Conservation (phyloP, 1,284 basidiomycete species). For the Trichosporon coremiiforme region DNA sequence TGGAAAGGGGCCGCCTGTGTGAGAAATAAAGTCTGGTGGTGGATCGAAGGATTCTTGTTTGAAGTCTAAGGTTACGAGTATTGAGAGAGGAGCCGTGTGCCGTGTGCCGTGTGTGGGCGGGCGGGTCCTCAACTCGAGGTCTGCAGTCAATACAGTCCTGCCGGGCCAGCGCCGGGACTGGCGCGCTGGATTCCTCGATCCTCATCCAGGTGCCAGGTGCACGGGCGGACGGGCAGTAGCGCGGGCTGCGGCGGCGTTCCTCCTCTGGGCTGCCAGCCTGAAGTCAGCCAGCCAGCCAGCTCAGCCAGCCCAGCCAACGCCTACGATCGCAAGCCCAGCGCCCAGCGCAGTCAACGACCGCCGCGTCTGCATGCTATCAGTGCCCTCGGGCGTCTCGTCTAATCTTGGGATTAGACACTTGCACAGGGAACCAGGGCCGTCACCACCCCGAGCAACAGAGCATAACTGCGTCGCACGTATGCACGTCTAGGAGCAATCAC, state of each 20-base stretch:
- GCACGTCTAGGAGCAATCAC: not conserved
- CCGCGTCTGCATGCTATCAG: not conserved
- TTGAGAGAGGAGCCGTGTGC: not conserved
- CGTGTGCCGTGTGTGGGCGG: no score
- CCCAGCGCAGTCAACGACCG: not conserved
- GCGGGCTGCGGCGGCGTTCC: slow-evolving; percentile 3
- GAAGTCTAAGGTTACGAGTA: slow-evolving; percentile 3
- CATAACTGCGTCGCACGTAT: slow-evolving; percentile 1
- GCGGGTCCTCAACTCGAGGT: not conserved
- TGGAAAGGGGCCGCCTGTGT: not conserved
- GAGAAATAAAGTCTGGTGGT: slow-evolving; percentile 15
- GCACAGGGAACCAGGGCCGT: not conserved
- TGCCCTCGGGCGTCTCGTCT: not conserved
- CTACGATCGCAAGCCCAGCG: not conserved
- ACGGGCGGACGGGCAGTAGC: slow-evolving; percentile 5
- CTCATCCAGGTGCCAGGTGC: slow-evolving; percentile 1
- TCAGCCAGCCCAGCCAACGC: not conserved
- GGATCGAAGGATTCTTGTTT: slow-evolving; percentile 6
- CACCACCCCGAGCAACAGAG: not conserved
- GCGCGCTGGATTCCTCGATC: not conserved
- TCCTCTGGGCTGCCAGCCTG: not conserved
- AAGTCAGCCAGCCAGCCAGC: not conserved
- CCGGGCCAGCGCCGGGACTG: not conserved
- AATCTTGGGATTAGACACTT: slow-evolving; percentile 4
- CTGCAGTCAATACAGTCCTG: not conserved